Conservation (phyloP, 208 protist genomes). For the Trypanosoma melophagium region DNA sequence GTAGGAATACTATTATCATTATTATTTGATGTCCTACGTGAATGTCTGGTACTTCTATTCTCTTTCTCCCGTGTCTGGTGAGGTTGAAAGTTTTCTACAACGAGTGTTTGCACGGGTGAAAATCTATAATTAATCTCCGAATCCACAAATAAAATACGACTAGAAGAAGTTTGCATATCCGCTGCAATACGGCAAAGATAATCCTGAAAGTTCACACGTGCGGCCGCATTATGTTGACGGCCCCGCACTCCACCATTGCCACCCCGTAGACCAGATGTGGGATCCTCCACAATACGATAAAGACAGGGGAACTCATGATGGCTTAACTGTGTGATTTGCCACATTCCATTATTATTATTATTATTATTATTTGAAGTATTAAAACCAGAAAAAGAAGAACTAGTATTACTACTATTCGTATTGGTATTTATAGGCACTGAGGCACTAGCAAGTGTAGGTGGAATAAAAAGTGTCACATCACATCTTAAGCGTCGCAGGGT, state of each 20-base stretch:
- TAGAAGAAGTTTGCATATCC: slow-evolving; percentile 31
- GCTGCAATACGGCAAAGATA: slow-evolving; percentile 46
- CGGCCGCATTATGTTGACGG: neutral
- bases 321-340: slow-evolving; percentile 38
- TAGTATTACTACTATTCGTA: neutral
- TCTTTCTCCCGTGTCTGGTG: slow-evolving; percentile 38
- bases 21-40: no score
- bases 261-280: slow-evolving; percentile 9
- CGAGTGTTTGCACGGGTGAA: slow-evolving; percentile 57
- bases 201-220: slow-evolving; percentile 60
- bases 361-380: neutral
- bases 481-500: slow-evolving; percentile 63
- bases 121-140: slow-evolving; percentile 83
- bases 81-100: slow-evolving; percentile 69
- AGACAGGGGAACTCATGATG: slow-evolving; percentile 48
- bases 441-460: neutral
- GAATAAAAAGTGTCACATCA: slow-evolving; percentile 64
- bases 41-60: neutral
- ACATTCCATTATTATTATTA: slow-evolving; percentile 15
- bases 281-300: slow-evolving; percentile 52
- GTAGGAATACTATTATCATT: no score
- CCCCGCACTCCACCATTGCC: slow-evolving; percentile 11
- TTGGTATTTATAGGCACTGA: neutral
- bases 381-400: neutral
- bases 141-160: slow-evolving; percentile 81